These are phyloP conservation scores for Trichoderma pleuroti DNA, from an alignment of 2,329 filamentous ascomycete species.

Conservation along the genomic window DNA sequence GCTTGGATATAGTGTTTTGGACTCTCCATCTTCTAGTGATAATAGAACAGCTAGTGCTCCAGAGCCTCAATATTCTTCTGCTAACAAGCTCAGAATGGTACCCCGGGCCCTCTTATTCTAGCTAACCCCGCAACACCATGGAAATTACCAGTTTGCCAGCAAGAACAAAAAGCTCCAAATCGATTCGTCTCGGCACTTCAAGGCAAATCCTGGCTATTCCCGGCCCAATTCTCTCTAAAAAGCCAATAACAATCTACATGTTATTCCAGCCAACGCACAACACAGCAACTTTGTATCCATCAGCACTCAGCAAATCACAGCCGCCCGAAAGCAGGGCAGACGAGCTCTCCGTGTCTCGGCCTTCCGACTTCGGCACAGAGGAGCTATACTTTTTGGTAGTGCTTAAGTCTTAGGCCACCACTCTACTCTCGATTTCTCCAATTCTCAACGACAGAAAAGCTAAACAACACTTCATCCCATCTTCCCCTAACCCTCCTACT, in stretches of 20 bases:
- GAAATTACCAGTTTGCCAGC: neutral
- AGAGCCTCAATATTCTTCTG: too few species aligned
- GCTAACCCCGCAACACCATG: neutral
- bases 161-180: neutral
- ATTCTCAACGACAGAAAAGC: neutral
- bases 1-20: too few species aligned
- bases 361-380: neutral
- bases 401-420: neutral
- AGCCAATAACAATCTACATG: neutral
- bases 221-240: neutral
- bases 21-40: too few species aligned
- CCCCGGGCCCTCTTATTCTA: too few species aligned
- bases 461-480: neutral
- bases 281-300: neutral
- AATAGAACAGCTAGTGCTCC: too few species aligned
- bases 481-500: neutral
- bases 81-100: too few species aligned
- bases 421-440: neutral
- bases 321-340: neutral
- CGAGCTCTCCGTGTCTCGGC: neutral
- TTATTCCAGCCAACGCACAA: neutral
- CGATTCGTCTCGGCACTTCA: neutral
- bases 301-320: neutral
- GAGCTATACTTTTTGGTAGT: neutral
- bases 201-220: neutral